Evolutionary conservation across 2,329 filamentous ascomycete species (phyloP), one percentile per base, ranked within the genome.

Genomic region (Aspergillus terreus): DNA sequence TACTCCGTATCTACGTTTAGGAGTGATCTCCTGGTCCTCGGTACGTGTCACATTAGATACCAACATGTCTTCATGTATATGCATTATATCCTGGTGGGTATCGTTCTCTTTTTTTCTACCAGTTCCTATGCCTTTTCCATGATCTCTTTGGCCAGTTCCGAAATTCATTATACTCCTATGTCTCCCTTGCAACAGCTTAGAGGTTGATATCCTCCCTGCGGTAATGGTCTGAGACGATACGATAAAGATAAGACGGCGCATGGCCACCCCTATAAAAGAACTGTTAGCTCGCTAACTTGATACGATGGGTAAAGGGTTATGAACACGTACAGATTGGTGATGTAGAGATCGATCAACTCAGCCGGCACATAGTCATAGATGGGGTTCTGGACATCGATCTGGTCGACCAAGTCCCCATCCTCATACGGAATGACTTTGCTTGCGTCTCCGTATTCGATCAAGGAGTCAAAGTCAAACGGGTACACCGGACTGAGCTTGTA

Each of bases 401-500:
- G 83, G 43, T 90, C 85, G 46, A 95, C 85, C 61, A 96, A 80
- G 36, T 84, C 79, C 5, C 90, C 91, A 56, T 96, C 87, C 17
- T 88, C 82, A 66, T 90, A 96, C 36, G 79, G 81, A 41, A 94
- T 82, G 51, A 90, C 86, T 58, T 82, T 86, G 49, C 86, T 85
- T 1, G 91, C 84, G 67, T 92, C 85, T 14, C 90, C 92, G 74
- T 90, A 90, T 72, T 96, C 92, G 52, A 96, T 88, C 54, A 95
- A 76, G 4, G 85, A 83, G 57, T 90, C 87, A 48, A 88, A 85
- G 63, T 94, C 85, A 63, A 91, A 92, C 1, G 91, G 88, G 63
- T 91, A 92, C 53, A 95, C 85, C 0, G 94, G 92, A 60, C 90
- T 95, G 50, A 99, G 82, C 73, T 95, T 95, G 78, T 96, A 97